Conservation (phyloP, 2,329 filamentous ascomycete species). For the Tricladium varicosporioides region DNA sequence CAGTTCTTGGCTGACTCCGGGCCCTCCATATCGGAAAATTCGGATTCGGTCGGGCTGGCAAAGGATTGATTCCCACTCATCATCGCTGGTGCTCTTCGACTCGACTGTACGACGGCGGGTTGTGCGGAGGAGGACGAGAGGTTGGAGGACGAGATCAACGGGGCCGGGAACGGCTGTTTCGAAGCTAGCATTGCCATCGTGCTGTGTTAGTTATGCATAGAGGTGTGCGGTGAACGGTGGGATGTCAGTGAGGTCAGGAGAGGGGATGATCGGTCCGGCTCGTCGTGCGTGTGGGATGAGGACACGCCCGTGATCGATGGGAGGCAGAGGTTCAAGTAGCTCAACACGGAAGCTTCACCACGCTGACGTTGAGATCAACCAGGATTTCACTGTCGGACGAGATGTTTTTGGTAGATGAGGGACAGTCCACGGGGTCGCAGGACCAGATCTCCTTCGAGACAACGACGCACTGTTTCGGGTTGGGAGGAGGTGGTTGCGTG, state of each 20-base stretch:
- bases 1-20: constrained; percentile 78
- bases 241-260: background rate
- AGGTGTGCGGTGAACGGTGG: constrained; percentile 3
- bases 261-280: background rate
- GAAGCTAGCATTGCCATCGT: constrained; percentile 76
- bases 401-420: no score
- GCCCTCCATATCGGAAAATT: constrained; percentile 81
- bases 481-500: constrained; percentile 1
- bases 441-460: no score
- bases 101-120: constrained; percentile 48
- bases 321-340: no score
- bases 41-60: constrained; percentile 84
- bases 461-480: background rate
- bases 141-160: constrained; percentile 46
- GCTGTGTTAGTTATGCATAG: constrained; percentile 26
- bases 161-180: constrained; percentile 66
- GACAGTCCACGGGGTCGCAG: no score
- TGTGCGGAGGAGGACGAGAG: constrained; percentile 48
- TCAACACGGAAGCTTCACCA: no score
- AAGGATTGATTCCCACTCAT: constrained; percentile 51
- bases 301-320: background rate
- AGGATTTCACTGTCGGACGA: no score
- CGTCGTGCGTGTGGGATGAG: background rate
- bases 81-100: constrained; percentile 51
- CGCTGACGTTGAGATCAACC: no score